Evolutionary conservation across 305 asterid genomes (phyloP), one percentile per base, ranked within the genome.

Genomic region (Rubia peregrina): DNA sequence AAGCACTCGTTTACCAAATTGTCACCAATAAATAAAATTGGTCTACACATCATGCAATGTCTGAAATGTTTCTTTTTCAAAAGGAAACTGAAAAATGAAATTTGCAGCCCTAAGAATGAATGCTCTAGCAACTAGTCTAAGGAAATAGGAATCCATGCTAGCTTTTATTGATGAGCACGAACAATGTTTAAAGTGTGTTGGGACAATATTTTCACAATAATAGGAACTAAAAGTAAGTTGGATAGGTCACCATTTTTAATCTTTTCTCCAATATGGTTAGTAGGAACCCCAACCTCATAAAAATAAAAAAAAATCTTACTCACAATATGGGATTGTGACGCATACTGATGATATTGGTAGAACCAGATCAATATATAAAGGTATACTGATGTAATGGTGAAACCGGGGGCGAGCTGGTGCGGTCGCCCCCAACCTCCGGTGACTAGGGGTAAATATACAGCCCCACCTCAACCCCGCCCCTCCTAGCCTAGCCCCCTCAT

Each of bases 101-200:
- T 68, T 51, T 4, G 72, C 48, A 16, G 13, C 38, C 36, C 53
- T 53, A 36, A 36, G 7, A 19, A 69, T 55, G 65, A 69, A 33
- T 68, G 72, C 64, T 53, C 63, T 26, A 67, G 61, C 61, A 14
- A 48, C 71, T 36, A 5, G 48, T 33, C 64, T 55, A 36, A 4
- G 16, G 0, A 64, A 7, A 51, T 51, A 17, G 57, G 57, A 36
- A 10, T 49, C 30, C 71, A 68, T 49, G 33, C 24, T 16, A 17
- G 22, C 22, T 51, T 51, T 51, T 9, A 36, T 19, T 51, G 11
- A 49, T 30, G 44, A 33, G 62, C 49, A 68, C 30, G 48, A 51
- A 51, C 36, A 16, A 3, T 40, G 48, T 55, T 33, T 41, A 30
- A 68, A 68, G 72, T 68, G 11, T 9, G 46, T 16, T 7, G 22